Evolutionary conservation across 2,329 filamentous ascomycete species (phyloP).

Genomic region (Exophiala oligosperma): DNA sequence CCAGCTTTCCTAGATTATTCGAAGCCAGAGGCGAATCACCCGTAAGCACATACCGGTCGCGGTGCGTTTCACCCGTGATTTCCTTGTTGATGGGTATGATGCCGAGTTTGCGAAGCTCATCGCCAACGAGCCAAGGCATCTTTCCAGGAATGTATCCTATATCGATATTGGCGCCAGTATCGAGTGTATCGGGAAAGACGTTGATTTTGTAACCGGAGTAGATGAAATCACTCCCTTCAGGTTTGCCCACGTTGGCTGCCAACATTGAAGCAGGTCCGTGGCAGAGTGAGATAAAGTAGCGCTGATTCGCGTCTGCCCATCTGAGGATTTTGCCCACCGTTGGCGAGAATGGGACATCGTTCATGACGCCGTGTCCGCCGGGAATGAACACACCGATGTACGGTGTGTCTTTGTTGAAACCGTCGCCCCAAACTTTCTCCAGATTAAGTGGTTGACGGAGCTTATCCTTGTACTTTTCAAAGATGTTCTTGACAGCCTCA

Average conservation of each 20-base stretch:
- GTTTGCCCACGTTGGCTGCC: slow-evolving; percentile 14
- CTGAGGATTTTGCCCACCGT: slow-evolving; percentile 15
- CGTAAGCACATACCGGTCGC: slow-evolving; percentile 12
- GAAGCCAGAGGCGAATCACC: slow-evolving; percentile 18
- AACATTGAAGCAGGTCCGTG: slow-evolving; percentile 15
- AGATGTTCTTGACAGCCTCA: slow-evolving; percentile 13
- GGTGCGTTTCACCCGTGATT: slow-evolving; percentile 18
- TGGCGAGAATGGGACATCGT: slow-evolving; percentile 10
- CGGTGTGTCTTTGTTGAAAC: slow-evolving; percentile 17
- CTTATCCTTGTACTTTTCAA: slow-evolving; percentile 18
- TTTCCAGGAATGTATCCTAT: slow-evolving; percentile 19
- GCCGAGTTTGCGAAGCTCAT: slow-evolving; percentile 14
- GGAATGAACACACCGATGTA: slow-evolving; percentile 16
- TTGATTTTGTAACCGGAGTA: slow-evolving; percentile 19
- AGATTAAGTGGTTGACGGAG: slow-evolving; percentile 14
- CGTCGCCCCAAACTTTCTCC: slow-evolving; percentile 8
- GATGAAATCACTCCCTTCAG: slow-evolving; percentile 17
- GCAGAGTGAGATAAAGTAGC: slow-evolving; percentile 18
- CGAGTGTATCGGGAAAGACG: slow-evolving; percentile 16
- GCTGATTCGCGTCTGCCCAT: slow-evolving; percentile 14
- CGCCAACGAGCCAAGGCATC: slow-evolving; percentile 17
- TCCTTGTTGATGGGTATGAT: slow-evolving; percentile 14
- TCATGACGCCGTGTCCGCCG: slow-evolving; percentile 15
- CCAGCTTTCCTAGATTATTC: slow-evolving; percentile 16
- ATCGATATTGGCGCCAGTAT: slow-evolving; percentile 11